Percentiles rank a stretch among this genome's conserved stretches.
Evolutionary conservation across 2,329 filamentous ascomycete species (phyloP).

Genomic region (Botryosphaeria dothidea): DNA sequence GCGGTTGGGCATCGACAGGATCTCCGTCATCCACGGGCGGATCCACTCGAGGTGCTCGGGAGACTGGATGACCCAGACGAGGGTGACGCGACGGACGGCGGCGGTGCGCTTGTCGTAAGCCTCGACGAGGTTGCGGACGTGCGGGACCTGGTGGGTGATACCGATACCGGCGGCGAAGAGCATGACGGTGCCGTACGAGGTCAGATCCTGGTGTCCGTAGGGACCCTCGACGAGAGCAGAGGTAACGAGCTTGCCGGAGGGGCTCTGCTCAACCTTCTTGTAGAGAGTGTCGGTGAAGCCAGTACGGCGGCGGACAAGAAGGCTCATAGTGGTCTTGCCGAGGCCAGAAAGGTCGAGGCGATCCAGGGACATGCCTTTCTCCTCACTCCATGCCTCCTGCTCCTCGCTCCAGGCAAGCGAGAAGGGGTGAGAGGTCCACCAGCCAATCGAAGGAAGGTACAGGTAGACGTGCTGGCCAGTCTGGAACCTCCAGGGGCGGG

Average conservation of each 20-base stretch:
- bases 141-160: conserved; percentile 92
- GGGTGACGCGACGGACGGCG: conserved; percentile 76
- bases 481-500: conserved; percentile 73
- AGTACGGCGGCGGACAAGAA: conserved; percentile 83
- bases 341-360: conserved; percentile 42
- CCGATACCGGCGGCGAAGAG: conserved; percentile 91
- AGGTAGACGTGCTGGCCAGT: conserved; percentile 79
- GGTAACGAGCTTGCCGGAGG: conserved; percentile 59
- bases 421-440: conserved; percentile 78
- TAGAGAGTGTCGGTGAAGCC: conserved; percentile 85
- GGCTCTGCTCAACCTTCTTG: conserved; percentile 61
- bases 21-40: conserved; percentile 83
- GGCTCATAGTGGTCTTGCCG: conserved; percentile 65
- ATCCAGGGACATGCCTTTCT: conserved; percentile 54
- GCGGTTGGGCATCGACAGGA: conserved; percentile 77
- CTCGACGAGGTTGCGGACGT: conserved; percentile 67
- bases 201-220: conserved; percentile 80
- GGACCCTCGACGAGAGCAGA: conserved; percentile 84
- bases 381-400: conserved; percentile 38
- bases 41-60: conserved; percentile 92
- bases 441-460: conserved; percentile 71
- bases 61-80: conserved; percentile 92
- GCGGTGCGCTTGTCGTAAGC: conserved; percentile 67
- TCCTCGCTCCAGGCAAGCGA: conserved; percentile 78
- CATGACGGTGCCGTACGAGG: conserved; percentile 89